Conservation (phyloP, 2,329 filamentous ascomycete species). For the Harringtonia lauricola region DNA sequence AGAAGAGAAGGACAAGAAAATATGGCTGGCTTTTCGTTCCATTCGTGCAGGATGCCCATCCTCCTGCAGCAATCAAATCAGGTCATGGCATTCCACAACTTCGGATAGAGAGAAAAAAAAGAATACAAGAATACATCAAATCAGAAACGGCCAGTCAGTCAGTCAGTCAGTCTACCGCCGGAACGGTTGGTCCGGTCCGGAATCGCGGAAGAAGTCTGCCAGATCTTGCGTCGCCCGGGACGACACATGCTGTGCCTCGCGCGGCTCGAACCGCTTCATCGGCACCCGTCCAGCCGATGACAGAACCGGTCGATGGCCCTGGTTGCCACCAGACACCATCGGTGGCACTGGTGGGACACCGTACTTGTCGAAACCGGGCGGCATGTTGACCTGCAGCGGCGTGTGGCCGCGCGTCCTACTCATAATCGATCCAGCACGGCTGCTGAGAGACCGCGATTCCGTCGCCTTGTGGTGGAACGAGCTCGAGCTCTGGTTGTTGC, state of each 20-base stretch:
- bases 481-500: neutral
- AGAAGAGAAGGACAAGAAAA: too few species aligned
- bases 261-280: conserved; percentile 48
- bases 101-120: neutral
- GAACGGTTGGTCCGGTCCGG: conserved; percentile 42
- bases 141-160: neutral
- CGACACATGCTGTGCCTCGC: conserved; percentile 32
- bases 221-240: conserved; percentile 51
- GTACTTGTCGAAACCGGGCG: conserved; percentile 30
- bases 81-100: too few species aligned
- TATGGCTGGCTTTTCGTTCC: too few species aligned
- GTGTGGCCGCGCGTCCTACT: conserved; percentile 29
- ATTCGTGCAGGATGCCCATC: too few species aligned
- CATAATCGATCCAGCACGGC: conserved; percentile 22
- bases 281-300: conserved; percentile 26
- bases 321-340: conserved; percentile 4
- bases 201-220: conserved; percentile 61
- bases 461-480: conserved; percentile 1
- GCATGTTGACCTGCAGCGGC: conserved; percentile 41
- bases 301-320: conserved; percentile 3
- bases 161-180: conserved; percentile 11
- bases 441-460: conserved; percentile 26
- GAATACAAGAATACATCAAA: conserved; percentile 1
- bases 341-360: conserved; percentile 17
- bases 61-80: too few species aligned